Evolutionary conservation across 352 stramenopile genomes (phyloP).

Genomic region (Phytopythium montanum): DNA sequence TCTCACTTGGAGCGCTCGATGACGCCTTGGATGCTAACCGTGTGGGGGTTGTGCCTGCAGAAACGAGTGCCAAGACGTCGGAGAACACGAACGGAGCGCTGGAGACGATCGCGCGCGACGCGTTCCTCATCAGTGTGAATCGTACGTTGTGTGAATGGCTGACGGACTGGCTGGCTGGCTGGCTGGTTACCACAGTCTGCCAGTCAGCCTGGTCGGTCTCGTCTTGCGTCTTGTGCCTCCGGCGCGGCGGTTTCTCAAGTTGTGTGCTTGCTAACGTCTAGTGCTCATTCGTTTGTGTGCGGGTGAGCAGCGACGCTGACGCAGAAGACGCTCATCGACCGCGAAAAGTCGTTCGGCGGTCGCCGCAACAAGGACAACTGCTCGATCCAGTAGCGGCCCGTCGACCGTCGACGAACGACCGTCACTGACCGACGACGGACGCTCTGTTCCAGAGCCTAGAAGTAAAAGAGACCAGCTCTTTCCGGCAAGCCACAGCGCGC

Average conservation of each 20-base stretch:
- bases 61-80: constrained; percentile 88
- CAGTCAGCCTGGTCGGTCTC: neutral
- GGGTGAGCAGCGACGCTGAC: constrained; percentile 50
- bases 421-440: neutral
- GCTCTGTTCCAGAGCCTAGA: constrained; percentile 9
- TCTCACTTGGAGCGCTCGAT: neutral
- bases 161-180: no score
- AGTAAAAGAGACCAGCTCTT: constrained; percentile 31
- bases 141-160: constrained; percentile 38
- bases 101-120: constrained; percentile 83
- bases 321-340: constrained; percentile 77
- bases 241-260: constrained; percentile 8
- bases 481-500: constrained; percentile 6
- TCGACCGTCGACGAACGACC: no score
- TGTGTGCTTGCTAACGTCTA: constrained; percentile 6
- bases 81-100: constrained; percentile 85
- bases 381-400: constrained; percentile 69
- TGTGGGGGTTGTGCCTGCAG: constrained; percentile 22
- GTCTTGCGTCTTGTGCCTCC: neutral
- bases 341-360: constrained; percentile 67
- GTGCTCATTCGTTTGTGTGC: constrained; percentile 7
- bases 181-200: neutral
- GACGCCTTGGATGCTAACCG: constrained; percentile 7
- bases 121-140: constrained; percentile 84
- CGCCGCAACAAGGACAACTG: constrained; percentile 82